These are phyloP conservation scores for Cichorium intybus DNA, from an alignment of 140 eudicot species.

Conservation along the genomic window DNA sequence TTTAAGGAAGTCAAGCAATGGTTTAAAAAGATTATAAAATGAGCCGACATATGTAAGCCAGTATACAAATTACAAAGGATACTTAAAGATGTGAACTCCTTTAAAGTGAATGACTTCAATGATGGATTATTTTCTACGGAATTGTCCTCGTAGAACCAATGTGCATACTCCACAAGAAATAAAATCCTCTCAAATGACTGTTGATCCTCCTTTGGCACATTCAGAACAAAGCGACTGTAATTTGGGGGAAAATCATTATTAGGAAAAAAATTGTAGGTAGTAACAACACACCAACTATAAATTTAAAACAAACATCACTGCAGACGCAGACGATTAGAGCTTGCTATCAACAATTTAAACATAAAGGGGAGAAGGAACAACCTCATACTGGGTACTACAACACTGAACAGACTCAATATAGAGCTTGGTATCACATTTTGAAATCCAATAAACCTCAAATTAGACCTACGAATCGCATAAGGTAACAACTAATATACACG, in stretches of 20 bases:
- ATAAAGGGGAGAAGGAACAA: too few relatives aligned
- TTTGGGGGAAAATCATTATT: too few relatives aligned
- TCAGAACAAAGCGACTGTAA: constrained; percentile 91
- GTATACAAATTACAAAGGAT: constrained; percentile 66
- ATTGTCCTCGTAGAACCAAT: constrained; percentile 98
- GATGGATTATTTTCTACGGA: constrained; percentile 94
- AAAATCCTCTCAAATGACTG: constrained; percentile 95
- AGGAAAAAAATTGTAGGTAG: too few relatives aligned
- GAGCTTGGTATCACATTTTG: too few relatives aligned
- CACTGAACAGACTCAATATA: too few relatives aligned
- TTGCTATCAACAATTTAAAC: too few relatives aligned
- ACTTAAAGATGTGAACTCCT: constrained; percentile 93
- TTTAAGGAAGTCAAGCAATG: constrained; percentile 48
- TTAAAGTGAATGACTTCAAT: constrained; percentile 80
- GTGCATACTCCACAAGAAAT: constrained; percentile 97
- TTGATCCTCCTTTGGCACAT: constrained; percentile 96
- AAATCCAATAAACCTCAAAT: not conserved
- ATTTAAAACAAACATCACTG: too few relatives aligned
- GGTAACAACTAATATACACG: too few relatives aligned
- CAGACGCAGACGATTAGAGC: too few relatives aligned
- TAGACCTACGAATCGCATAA: not conserved
- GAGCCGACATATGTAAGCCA: too few relatives aligned
- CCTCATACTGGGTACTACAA: too few relatives aligned
- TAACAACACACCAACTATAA: too few relatives aligned
- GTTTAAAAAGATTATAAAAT: not conserved